phyloP scores from a whole-genome alignment of 169 alveolate genomes.

The Plasmodium cynomolgi region DNA sequence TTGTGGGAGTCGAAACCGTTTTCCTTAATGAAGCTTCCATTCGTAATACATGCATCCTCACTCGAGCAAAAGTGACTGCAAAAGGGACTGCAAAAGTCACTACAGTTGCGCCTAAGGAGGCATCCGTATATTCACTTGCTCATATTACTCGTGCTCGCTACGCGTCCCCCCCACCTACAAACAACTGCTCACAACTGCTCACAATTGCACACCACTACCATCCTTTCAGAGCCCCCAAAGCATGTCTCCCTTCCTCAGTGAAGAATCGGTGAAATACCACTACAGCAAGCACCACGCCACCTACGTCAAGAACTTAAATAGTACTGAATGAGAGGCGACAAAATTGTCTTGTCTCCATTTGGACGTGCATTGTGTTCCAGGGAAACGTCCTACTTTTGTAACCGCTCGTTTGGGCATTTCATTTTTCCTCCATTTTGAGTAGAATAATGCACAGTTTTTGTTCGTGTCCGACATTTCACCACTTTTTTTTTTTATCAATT shows the following conservation, averaged over 20 bases:
- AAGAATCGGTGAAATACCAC: constrained; percentile 88
- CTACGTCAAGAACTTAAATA: constrained; percentile 89
- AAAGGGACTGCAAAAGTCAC: background rate
- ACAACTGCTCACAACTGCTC: background rate
- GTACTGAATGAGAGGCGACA: constrained; percentile 15
- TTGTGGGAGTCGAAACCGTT: constrained; percentile 61
- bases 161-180: constrained; percentile 42
- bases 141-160: background rate
- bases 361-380: background rate
- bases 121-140: background rate
- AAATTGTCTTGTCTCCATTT: constrained; percentile 45
- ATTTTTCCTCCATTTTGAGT: background rate
- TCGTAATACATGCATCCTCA: background rate
- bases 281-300: constrained; percentile 93
- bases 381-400: background rate
- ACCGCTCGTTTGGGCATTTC: background rate
- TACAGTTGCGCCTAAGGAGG: background rate
- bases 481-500: background rate
- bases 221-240: constrained; percentile 81
- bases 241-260: constrained; percentile 90
- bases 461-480: background rate
- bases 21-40: constrained; percentile 59
- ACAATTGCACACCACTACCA: background rate
- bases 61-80: background rate
- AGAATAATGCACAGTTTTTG: background rate